Evolutionary conservation across 1,139 yeast genomes (phyloP).

Genomic region (Arxiozyma telluris): DNA sequence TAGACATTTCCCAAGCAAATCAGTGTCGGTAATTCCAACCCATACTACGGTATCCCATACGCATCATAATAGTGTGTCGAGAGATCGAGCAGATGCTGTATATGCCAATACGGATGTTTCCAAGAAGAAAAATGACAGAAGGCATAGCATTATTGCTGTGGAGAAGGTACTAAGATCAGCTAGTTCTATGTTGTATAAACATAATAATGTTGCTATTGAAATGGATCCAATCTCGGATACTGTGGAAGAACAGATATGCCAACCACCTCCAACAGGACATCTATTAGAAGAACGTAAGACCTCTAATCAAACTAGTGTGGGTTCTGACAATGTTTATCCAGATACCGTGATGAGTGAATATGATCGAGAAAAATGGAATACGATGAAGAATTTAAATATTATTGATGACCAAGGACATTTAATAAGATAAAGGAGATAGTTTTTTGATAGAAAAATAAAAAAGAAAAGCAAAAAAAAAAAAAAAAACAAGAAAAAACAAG

Average conservation of each 20-base stretch:
- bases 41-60: constrained; percentile 5
- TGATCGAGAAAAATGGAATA: constrained; percentile 27
- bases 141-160: constrained; percentile 17
- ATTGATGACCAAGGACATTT: constrained; percentile 9
- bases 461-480: no score
- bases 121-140: constrained; percentile 9
- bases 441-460: no score
- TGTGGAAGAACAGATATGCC: neutral
- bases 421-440: neutral
- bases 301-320: constrained; percentile 9
- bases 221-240: neutral
- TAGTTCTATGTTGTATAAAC: constrained; percentile 15
- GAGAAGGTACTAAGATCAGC: constrained; percentile 14
- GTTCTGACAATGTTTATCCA: constrained; percentile 17
- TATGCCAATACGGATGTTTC: neutral
- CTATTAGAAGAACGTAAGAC: neutral
- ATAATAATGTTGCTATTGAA: constrained; percentile 9
- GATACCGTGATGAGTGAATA: constrained; percentile 24
- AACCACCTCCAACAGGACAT: neutral
- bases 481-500: no score
- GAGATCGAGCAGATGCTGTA: neutral
- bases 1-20: constrained; percentile 24
- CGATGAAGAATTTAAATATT: constrained; percentile 14
- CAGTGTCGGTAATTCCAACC: constrained; percentile 11
- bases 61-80: neutral